These are phyloP conservation scores for Cladosporium sp. DNA, from an alignment of 2,329 filamentous ascomycete genomes.

Conservation along the genomic window DNA sequence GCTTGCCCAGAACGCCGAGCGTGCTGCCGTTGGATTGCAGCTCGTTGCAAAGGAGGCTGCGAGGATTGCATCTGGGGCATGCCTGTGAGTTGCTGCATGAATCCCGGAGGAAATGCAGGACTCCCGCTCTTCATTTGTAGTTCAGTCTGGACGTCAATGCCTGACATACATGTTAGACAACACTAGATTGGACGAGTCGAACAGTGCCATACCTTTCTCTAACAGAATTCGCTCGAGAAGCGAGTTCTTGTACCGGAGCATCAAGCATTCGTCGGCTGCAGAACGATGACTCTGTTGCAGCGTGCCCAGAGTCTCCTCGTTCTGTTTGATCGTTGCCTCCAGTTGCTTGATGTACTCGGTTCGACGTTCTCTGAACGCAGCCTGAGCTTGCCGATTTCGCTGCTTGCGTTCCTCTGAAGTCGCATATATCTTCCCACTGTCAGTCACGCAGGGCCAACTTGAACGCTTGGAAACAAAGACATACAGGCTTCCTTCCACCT, in stretches of 20 bases:
- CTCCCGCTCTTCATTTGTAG: conserved; percentile 87
- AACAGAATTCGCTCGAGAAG: conserved; percentile 89
- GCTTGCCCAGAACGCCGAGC: conserved; percentile 29
- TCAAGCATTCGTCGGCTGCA: conserved; percentile 92
- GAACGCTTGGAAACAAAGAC: conserved; percentile 30
- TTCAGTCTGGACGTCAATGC: conserved; percentile 95
- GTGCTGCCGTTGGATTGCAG: conserved; percentile 69
- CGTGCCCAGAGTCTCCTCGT: conserved; percentile 88
- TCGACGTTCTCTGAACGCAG: conserved; percentile 89
- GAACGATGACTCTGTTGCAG: conserved; percentile 90
- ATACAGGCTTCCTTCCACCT: conserved; percentile 92
- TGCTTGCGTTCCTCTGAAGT: conserved; percentile 98
- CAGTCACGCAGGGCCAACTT: neutral
- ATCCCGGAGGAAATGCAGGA: conserved; percentile 66
- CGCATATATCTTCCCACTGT: conserved; percentile 72
- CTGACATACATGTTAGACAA: conserved; percentile 39
- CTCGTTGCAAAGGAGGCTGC: conserved; percentile 62
- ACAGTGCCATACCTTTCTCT: conserved; percentile 67
- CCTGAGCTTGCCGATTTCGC: conserved; percentile 92
- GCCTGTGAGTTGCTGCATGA: conserved; percentile 49
- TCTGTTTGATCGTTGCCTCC: conserved; percentile 92
- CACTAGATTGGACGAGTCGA: no score
- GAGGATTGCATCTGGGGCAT: conserved; percentile 49
- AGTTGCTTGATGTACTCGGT: conserved; percentile 99
- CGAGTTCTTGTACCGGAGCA: conserved; percentile 98